A percentile compares a stretch with the other conserved stretches of the same genome.
Conservation (phyloP, 768 basidiomycete species). For the Dioszegia aurantiaca region DNA sequence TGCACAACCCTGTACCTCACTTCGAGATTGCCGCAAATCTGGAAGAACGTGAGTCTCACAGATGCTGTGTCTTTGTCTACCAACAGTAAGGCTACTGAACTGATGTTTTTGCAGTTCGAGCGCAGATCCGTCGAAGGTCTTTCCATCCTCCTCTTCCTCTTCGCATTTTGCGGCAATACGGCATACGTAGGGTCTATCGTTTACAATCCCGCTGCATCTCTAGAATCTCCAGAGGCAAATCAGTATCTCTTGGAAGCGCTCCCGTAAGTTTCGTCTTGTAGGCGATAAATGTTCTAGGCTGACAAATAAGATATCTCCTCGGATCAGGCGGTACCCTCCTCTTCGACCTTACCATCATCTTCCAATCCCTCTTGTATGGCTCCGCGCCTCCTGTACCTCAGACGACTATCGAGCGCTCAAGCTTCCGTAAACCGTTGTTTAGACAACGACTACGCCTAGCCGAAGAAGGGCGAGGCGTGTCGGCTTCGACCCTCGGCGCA, state of each 20-base stretch:
- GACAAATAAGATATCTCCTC: slow-evolving; percentile 63
- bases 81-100: too few relatives aligned
- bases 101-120: slow-evolving; percentile 61
- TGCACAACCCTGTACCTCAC: slow-evolving; percentile 92
- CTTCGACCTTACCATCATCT: slow-evolving; percentile 88
- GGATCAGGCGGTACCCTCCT: slow-evolving; percentile 89
- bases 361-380: slow-evolving; percentile 75
- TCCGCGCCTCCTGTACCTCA: slow-evolving; percentile 37
- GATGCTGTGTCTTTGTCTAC: too few relatives aligned
- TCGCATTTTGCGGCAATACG: slow-evolving; percentile 87
- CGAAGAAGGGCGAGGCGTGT: slow-evolving; percentile 25
- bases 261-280: slow-evolving; percentile 61
- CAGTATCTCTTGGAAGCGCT: slow-evolving; percentile 75
- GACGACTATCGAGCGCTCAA: slow-evolving; percentile 13
- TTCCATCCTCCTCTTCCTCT: slow-evolving; percentile 87
- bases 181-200: slow-evolving; percentile 90
- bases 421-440: slow-evolving; percentile 10
- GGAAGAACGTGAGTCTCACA: slow-evolving; percentile 93
- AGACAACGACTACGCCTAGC: slow-evolving; percentile 20
- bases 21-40: slow-evolving; percentile 91
- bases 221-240: slow-evolving; percentile 59
- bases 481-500: neutral
- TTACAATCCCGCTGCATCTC: slow-evolving; percentile 60
- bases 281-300: neutral
- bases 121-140: slow-evolving; percentile 94